Evolutionary conservation across 371 early-diverging fungal species (phyloP).

Genomic region (Circinella minor): DNA sequence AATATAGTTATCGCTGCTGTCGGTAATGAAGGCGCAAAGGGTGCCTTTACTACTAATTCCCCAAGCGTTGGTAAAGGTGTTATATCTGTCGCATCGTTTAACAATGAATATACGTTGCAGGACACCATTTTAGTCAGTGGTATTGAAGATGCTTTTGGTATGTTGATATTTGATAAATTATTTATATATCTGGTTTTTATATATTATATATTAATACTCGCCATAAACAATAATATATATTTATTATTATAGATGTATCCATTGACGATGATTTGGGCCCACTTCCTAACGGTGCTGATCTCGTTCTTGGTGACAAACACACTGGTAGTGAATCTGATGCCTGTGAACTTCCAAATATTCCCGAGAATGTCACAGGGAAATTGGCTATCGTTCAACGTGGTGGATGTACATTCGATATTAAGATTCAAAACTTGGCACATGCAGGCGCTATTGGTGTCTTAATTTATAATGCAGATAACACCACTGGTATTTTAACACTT

Average conservation of each 20-base stretch:
- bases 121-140: slow-evolving; percentile 20
- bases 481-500: background rate
- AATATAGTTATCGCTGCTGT: slow-evolving; percentile 51
- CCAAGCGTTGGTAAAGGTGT: slow-evolving; percentile 51
- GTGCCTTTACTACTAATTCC: slow-evolving; percentile 43
- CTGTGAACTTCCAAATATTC: background rate
- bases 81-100: slow-evolving; percentile 67
- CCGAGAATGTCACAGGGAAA: slow-evolving; percentile 27
- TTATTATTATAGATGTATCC: background rate
- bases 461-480: slow-evolving; percentile 37
- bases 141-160: slow-evolving; percentile 29
- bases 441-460: slow-evolving; percentile 59
- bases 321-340: slow-evolving; percentile 9
- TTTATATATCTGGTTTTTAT: too few species aligned
- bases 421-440: slow-evolving; percentile 35
- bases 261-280: background rate
- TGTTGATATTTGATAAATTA: background rate
- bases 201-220: background rate
- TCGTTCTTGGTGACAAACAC: background rate
- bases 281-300: background rate
- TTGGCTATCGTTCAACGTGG: slow-evolving; percentile 55
- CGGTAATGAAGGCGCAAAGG: slow-evolving; percentile 61
- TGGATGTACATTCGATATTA: slow-evolving; percentile 54
- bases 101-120: slow-evolving; percentile 33
- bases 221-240: slow-evolving; percentile 1